Evolutionary conservation across 306 rosid species (phyloP), one percentile per base, ranked within the genome.

Genomic region (Vigna mungo): DNA sequence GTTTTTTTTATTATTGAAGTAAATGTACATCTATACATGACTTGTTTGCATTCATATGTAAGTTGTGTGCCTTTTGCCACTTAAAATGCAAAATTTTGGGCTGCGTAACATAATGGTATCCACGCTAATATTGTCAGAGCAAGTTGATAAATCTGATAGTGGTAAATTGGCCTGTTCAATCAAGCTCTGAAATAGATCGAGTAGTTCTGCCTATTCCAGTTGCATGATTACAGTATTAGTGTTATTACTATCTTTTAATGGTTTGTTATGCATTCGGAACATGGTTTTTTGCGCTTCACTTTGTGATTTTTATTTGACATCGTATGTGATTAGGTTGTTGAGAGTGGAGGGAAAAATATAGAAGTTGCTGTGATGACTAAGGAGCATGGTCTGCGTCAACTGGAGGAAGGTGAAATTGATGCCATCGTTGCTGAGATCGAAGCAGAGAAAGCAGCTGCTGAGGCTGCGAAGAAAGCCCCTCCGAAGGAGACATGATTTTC

Each of bases 291-390:
- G 13, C 47, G 21, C 21, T 48, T 30, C 0, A 30, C 34, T 30
- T 30, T 30, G 34, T 81, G 75, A 62, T n/a, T 44, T 78, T 64
- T 20, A 10, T 27, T 72, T 81, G 78, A 27, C 51, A 64, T 39
- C 49, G 36, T 53, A 39, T 72, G 69, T 65, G 64, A 78, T 67
- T 84, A 95, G 98, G 99, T 95, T 83, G 99, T 95, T 14, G 99
- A 95, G 89, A 95, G 99, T 65, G 99, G 99, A 3, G 99, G 99
- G 18, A 95, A 95, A 87, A 95, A 92, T 89, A 91, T 95, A 59
- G 99, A 95, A 86, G 98, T 95, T 74, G 99, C 97, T 59, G 98
- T 89, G 72, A 91, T 95, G 99, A 95, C 97, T 1, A 91, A 74
- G 88, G 96, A 92, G 80, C 82, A 85, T 17, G 98, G 98, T 16